phyloP scores from a whole-genome alignment of 2,329 filamentous ascomycete genomes.

The Fusarium secorum region DNA sequence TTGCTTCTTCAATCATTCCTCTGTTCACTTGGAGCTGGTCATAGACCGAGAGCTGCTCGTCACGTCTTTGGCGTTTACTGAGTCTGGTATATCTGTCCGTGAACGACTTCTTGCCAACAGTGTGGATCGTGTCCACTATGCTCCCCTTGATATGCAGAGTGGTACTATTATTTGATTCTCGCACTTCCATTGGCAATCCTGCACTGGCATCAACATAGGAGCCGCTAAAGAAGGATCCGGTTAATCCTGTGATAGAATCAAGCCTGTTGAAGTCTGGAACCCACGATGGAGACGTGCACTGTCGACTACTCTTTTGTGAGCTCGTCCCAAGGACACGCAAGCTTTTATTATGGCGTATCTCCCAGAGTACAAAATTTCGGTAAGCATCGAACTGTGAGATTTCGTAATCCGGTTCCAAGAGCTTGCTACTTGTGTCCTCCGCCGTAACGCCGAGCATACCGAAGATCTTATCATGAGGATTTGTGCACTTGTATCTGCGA shows the following conservation, averaged over 20 bases:
- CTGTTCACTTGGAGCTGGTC: not conserved
- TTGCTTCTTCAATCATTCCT: not conserved
- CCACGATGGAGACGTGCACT: not conserved
- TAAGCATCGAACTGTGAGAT: accelerated
- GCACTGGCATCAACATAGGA: not conserved
- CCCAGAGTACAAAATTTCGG: accelerated
- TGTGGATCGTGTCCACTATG: not conserved
- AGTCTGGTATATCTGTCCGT: accelerated
- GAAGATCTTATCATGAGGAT: not conserved
- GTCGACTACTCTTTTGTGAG: accelerated
- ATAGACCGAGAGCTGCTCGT: accelerated
- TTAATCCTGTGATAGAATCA: not conserved
- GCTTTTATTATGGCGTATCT: accelerated
- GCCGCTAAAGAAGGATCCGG: accelerated
- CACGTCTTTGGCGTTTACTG: accelerated
- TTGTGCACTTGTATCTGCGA: not conserved
- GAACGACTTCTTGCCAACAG: not conserved
- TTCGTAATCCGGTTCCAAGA: accelerated
- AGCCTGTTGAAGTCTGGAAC: not conserved
- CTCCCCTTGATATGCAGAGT: accelerated
- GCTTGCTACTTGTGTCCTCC: accelerated
- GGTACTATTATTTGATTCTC: accelerated
- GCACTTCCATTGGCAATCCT: accelerated
- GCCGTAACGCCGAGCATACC: accelerated
- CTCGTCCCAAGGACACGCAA: not conserved